These are phyloP conservation scores for Yamadazyma atmosphaerica DNA, from an alignment of 1,139 yeast species.

Conservation along the genomic window DNA sequence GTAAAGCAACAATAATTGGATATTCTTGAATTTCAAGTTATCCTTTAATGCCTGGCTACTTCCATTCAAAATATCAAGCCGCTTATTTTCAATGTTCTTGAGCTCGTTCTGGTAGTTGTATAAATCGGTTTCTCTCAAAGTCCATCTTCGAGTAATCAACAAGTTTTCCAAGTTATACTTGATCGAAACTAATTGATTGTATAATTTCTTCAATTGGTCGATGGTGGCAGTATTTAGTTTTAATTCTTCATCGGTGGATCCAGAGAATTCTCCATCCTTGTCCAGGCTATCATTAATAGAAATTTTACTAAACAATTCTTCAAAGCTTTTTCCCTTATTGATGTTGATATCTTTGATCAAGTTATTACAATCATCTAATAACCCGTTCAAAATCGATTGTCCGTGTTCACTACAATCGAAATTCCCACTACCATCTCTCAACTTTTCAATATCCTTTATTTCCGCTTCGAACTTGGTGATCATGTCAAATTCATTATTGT, in stretches of 20 bases:
- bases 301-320: constrained; percentile 24
- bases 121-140: constrained; percentile 90
- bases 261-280: neutral
- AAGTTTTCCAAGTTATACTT: constrained; percentile 77
- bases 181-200: constrained; percentile 52
- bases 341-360: constrained; percentile 69
- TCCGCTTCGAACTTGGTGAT: constrained; percentile 14
- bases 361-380: constrained; percentile 79
- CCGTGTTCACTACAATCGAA: constrained; percentile 28
- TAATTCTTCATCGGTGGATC: constrained; percentile 9
- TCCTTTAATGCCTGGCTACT: constrained; percentile 10
- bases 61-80: constrained; percentile 39
- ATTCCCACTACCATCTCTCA: constrained; percentile 36
- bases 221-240: constrained; percentile 11
- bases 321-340: constrained; percentile 42
- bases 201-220: constrained; percentile 21
- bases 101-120: constrained; percentile 76
- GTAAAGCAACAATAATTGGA: constrained; percentile 70
- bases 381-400: constrained; percentile 67
- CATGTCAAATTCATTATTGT: constrained; percentile 9
- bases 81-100: constrained; percentile 67
- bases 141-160: constrained; percentile 92
- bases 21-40: constrained; percentile 28
- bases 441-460: constrained; percentile 31
- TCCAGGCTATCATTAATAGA: constrained; percentile 18